Base-by-base conservation (phyloP, 2,329 filamentous ascomycete species). In the Trichocomaceae sp. region DNA sequence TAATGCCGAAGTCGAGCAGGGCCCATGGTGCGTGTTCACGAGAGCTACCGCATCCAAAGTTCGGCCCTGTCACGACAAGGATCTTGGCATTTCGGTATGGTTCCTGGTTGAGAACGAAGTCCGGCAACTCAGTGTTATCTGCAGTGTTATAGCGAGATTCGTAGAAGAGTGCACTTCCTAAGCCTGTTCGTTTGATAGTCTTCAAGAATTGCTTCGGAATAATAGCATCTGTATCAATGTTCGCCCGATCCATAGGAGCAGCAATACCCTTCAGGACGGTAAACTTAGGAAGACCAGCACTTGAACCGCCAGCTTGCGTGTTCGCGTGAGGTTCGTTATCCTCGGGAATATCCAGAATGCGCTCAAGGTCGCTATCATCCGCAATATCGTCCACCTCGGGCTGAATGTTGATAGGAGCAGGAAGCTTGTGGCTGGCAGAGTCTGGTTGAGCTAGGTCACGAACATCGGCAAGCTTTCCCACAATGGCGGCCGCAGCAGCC, bases 151-250 rank as follows among this genome's bases (percentile, higher is more conserved):
- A 96, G 53, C 93, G 85, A 74, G 90, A 85, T 60, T 83, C 85
- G 71, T 91, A 83, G 80, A 99, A 99, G 51, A 95, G 83, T 39
- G 92, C 92, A 22, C 78, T 81, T 56, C 91, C 91, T 9, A 99
- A 87, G 61, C 93, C 93, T 1, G 92, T 95, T 57, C 93, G 89
- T 81, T 97, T 97, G 76, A 97, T 97, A 41, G 93, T 99, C 79
- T 97, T 99, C 60, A 99, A 82, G 78, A 97, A 99, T 72, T 99
- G 93, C 76, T 99, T 99, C 61, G 93, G 93, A 63, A 99, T 99
- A 73, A 97, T 96, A 68, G 92, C 92, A 66, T 99, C 93, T n/a
- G 93, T 99, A 76, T 99, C 93, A 64, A 96, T 85, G 71, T 99
- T 99, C 62, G 87, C 80, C 64, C 87, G 84, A 59, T 96, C 88